Base-by-base conservation (phyloP, 305 asterid species). In the Fraxinus floribunda region DNA sequence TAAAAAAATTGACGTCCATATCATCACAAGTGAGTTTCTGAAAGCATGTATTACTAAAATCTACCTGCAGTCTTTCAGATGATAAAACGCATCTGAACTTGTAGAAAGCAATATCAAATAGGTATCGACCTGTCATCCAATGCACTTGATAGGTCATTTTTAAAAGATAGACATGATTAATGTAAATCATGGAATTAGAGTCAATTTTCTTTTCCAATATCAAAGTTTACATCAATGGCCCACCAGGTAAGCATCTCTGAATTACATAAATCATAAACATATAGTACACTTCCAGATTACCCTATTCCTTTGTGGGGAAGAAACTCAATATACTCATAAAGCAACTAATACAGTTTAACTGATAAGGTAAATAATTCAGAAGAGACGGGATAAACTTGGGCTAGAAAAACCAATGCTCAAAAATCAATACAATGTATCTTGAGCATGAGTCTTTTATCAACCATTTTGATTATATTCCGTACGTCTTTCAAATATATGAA, bases 11-110 rank as follows among this genome's bases (percentile, higher is more conserved):
- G 79, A 36, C 76, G 78, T 52, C 68, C 46, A 60, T 68, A 46
- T 22, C 76, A 78, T 84, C 24, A 55, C 41, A 30, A 64, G 49
- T 78, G 41, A 80, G 55, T 44, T 64, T 72, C 77, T 85, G 76
- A 15, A 38, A 55, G 79, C 83, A 64, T 20, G 34, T 34, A 35
- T 82, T 83, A 76, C 44, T 49, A 75, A 85, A 79, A 70, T 29
- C 82, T 83, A 97, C 99, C 99, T 94, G 97, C 99, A 82, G 78
- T 92, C 97, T 86, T 95, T 97, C 77, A 97, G 91, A 90, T 93
- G 97, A 88, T 91, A 92, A 85, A 97, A 97, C 79, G 94, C 93
- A 87, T 93, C 98, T 60, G 99, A 88, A 85, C 89, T 92, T 77
- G 97, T 89, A 77, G 97, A 93, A 78, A 97, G 99, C 94, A 97